Percentiles rank a stretch among this genome's conserved stretches.
Evolutionary conservation across 2,329 filamentous ascomycete genomes (phyloP).

Genomic region (Bisporella sp.): DNA sequence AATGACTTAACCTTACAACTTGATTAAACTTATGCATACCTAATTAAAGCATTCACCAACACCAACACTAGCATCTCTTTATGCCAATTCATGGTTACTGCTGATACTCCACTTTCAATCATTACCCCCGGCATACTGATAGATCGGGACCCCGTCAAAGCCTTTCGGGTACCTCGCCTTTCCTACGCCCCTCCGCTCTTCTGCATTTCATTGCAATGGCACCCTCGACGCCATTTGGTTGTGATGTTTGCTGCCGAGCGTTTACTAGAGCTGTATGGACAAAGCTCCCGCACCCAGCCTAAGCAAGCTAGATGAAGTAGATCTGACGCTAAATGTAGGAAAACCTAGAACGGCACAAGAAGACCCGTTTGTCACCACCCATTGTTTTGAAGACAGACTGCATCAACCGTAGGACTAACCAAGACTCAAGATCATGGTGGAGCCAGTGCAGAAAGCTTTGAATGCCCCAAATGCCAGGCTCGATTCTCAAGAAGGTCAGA

Average conservation of each 20-base stretch:
- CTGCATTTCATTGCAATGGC: no score
- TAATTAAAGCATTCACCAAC: no score
- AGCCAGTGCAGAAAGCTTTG: neutral
- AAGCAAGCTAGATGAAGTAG: neutral
- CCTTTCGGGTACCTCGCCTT: no score
- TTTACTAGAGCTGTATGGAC: conserved; percentile 1
- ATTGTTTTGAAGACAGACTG: neutral
- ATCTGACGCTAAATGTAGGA: neutral
- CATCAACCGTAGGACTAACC: neutral
- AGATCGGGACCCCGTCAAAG: no score
- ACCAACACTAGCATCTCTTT: no score
- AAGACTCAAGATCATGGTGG: conserved; percentile 3
- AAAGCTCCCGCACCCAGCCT: neutral
- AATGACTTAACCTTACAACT: no score
- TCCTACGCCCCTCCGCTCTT: no score
- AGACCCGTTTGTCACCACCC: neutral
- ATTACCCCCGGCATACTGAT: no score
- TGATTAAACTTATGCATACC: no score
- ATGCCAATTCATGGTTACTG: no score
- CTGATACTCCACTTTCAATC: no score
- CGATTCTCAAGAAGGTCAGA: neutral
- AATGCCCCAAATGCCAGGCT: conserved; percentile 3
- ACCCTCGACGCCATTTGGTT: neutral
- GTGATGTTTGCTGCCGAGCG: neutral
- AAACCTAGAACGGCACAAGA: conserved; percentile 3